phyloP scores from a whole-genome alignment of 2,329 filamentous ascomycete genomes.

The Cytospora chrysosperma region DNA sequence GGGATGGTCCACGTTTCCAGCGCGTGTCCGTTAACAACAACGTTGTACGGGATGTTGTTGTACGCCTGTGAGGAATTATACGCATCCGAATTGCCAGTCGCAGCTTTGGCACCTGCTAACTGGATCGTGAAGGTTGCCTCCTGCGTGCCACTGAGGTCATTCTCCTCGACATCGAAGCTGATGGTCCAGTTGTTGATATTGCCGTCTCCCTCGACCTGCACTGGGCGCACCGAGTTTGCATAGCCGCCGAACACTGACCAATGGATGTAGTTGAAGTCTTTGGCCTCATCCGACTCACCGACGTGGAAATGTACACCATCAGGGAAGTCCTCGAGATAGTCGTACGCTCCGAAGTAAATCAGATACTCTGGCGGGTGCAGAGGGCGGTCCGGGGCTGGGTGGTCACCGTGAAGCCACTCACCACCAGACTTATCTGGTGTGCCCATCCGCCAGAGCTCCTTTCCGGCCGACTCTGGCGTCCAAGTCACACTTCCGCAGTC shows the following conservation, averaged over 20 bases:
- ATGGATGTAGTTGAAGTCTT: conserved; percentile 63
- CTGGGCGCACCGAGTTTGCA: conserved; percentile 45
- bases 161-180: conserved; percentile 46
- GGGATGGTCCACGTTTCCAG: conserved; percentile 57
- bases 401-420: conserved; percentile 59
- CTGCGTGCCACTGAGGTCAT: conserved; percentile 41
- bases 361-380: conserved; percentile 56
- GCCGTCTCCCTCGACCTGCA: conserved; percentile 43
- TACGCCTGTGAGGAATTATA: conserved; percentile 54
- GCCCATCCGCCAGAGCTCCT: conserved; percentile 62
- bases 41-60: conserved; percentile 50
- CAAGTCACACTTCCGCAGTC: conserved; percentile 36
- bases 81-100: conserved; percentile 60
- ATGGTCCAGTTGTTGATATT: conserved; percentile 61
- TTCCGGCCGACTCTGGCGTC: conserved; percentile 53
- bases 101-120: conserved; percentile 61
- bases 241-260: conserved; percentile 63
- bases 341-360: conserved; percentile 61
- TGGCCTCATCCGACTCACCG: conserved; percentile 47
- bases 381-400: conserved; percentile 46
- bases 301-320: conserved; percentile 57
- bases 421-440: conserved; percentile 60
- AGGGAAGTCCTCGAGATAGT: conserved; percentile 60
- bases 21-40: conserved; percentile 41
- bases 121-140: conserved; percentile 61